These are phyloP conservation scores for Botrytis galanthina DNA, from an alignment of 2,329 filamentous ascomycete genomes.

Conservation along the genomic window DNA sequence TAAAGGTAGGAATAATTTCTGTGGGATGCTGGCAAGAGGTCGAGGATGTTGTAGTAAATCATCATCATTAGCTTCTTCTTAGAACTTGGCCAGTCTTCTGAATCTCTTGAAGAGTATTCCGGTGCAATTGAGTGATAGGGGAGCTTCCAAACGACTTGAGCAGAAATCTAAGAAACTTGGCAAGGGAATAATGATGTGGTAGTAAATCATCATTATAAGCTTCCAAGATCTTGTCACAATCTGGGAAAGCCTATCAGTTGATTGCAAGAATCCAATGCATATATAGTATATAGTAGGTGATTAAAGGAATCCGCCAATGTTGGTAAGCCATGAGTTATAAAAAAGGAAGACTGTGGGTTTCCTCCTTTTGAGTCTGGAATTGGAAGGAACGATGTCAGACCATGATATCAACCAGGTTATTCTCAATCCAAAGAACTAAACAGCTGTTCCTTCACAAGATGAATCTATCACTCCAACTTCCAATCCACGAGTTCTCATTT, in stretches of 20 bases:
- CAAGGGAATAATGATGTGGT: neutral
- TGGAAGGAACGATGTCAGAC: neutral
- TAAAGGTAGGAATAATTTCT: neutral
- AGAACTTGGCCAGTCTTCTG: neutral
- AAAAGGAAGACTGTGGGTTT: neutral
- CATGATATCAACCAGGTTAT: neutral
- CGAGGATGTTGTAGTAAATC: neutral
- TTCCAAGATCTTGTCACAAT: neutral
- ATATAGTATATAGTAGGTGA: neutral
- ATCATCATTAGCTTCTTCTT: neutral
- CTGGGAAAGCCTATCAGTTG: neutral
- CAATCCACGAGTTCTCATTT: neutral
- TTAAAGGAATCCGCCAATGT: neutral
- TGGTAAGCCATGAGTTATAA: neutral
- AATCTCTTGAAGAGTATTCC: neutral
- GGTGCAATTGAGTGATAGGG: neutral
- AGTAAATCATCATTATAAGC: neutral
- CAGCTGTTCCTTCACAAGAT: neutral
- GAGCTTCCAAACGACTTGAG: neutral
- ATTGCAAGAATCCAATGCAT: neutral
- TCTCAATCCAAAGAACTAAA: neutral
- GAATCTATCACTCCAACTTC: neutral
- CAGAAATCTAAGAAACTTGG: neutral
- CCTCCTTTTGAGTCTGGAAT: neutral
- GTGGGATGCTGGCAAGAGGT: no score